These are phyloP conservation scores for Candida qinlingensis DNA, from an alignment of 805 yeast genomes.

Conservation along the genomic window DNA sequence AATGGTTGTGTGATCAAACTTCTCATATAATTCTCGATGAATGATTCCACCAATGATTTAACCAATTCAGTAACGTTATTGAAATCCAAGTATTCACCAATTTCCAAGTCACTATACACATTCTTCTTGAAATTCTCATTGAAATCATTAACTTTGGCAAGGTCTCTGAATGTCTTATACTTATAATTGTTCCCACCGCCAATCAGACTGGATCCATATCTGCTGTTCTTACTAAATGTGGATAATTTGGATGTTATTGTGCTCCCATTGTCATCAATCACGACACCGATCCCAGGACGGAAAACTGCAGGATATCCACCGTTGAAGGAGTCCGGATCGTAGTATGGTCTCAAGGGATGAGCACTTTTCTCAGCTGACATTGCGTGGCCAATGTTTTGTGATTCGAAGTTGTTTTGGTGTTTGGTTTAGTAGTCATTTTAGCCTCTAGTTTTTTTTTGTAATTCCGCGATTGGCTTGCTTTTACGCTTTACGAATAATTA, in stretches of 20 bases:
- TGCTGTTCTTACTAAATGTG: slow-evolving; percentile 8
- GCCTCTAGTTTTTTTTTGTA: background rate
- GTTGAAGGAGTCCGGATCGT: slow-evolving; percentile 61
- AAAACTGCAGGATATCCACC: slow-evolving; percentile 58
- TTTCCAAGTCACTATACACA: slow-evolving; percentile 46
- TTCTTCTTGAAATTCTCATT: slow-evolving; percentile 23
- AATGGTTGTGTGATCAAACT: slow-evolving; percentile 80
- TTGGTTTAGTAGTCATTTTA: no score
- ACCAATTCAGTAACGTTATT: slow-evolving; percentile 52
- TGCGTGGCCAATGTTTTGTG: no score
- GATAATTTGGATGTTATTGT: slow-evolving; percentile 36
- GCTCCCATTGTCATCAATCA: slow-evolving; percentile 37
- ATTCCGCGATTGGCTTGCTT: background rate
- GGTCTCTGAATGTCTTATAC: slow-evolving; percentile 15
- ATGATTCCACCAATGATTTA: slow-evolving; percentile 52
- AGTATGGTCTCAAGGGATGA: slow-evolving; percentile 55
- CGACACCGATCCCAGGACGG: slow-evolving; percentile 57
- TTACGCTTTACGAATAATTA: background rate
- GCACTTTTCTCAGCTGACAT: slow-evolving; percentile 3
- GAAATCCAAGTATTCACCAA: slow-evolving; percentile 59
- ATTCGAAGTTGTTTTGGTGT: no score
- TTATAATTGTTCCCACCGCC: slow-evolving; percentile 4
- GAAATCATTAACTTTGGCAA: slow-evolving; percentile 19
- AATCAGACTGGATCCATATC: slow-evolving; percentile 5
- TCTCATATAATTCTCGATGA: slow-evolving; percentile 63